Base-by-base conservation (phyloP, 768 basidiomycete genomes). In the Suillus subaureus region DNA sequence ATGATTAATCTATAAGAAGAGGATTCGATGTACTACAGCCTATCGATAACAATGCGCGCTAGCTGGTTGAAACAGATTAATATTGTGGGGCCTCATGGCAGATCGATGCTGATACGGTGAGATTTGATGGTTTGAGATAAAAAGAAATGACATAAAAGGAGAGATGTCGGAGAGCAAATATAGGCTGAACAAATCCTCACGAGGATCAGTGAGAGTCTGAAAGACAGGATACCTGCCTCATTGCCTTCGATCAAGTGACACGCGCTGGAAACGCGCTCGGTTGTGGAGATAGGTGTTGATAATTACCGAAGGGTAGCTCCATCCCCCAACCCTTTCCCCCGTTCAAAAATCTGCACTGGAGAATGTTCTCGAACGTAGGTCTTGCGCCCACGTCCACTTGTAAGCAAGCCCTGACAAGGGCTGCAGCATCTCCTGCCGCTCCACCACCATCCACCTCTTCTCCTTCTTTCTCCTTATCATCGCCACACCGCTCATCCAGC, bases 391-490 rank as follows among this genome's bases (percentile, higher is more conserved):
- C 84, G 43, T 92, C 88, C n/a, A 96, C 85, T 70, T 88, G 88
- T 52, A 99, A 81, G 77, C 97, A 98, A 40, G 90, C 87, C 64
- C 86, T 81, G 16, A 97, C 94, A 57, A 98, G 85, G 39, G 87
- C 87, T 52, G 92, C 89, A 2, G 94, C 97, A 71, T 97, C 95
- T 16, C 87, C 89, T 43, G 97, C 82, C 9, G 87, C 83, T 6
- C 94, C 92, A 42, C 95, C 96, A 4, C 93, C 93, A 74, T 97
- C 95, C 6, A 69, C 67, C 72, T 96, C 95, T 71, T 87, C 85
- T 6, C 93, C 94, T 3, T 91, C 91, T 61, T 75, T 78, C 72
- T 89, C 89, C 72, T 89, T 89, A 54, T 81, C 91, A 26, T 92
- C 92, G 11, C 81, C 85, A 70, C 94, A 96, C 60, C 92, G 84